These are phyloP conservation scores for Dinochytrium kinnereticum DNA, from an alignment of 371 early-diverging fungal genomes.

Conservation along the genomic window DNA sequence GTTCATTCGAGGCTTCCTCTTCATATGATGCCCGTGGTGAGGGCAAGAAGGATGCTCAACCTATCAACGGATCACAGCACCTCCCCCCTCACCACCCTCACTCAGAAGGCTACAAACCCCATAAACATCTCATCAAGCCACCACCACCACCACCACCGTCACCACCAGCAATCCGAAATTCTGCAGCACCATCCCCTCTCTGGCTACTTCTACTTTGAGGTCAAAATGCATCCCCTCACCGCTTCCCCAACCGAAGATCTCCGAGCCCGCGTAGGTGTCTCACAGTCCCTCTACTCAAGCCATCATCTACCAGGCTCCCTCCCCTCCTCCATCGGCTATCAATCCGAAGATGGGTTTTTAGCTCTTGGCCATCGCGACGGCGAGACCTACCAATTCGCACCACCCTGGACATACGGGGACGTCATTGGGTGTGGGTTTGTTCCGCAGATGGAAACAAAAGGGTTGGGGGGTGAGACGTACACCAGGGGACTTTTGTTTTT, in stretches of 20 bases:
- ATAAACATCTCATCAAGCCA: background rate
- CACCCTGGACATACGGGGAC: slow-evolving; percentile 38
- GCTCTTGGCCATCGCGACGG: slow-evolving; percentile 34
- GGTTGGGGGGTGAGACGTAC: background rate
- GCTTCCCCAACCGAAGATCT: background rate
- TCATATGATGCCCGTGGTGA: background rate
- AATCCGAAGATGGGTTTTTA: slow-evolving; percentile 33
- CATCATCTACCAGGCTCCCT: slow-evolving; percentile 34
- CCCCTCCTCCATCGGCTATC: slow-evolving; percentile 31
- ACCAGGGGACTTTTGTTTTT: slow-evolving; percentile 31
- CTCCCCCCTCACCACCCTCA: background rate
- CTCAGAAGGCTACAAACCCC: background rate
- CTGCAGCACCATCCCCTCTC: background rate
- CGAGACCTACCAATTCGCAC: slow-evolving; percentile 36
- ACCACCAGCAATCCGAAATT: background rate
- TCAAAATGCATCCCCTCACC: background rate
- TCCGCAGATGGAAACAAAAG: background rate
- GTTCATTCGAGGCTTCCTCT: slow-evolving; percentile 13
- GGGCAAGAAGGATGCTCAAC: too few species aligned
- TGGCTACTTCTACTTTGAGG: slow-evolving; percentile 22
- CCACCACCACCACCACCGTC: background rate
- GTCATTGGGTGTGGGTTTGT: slow-evolving; percentile 40
- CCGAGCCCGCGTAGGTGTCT: slow-evolving; percentile 11
- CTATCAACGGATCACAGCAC: too few species aligned
- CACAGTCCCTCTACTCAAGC: background rate